phyloP scores from a whole-genome alignment of 352 stramenopile species.

The Globisporangium cederbergense region DNA sequence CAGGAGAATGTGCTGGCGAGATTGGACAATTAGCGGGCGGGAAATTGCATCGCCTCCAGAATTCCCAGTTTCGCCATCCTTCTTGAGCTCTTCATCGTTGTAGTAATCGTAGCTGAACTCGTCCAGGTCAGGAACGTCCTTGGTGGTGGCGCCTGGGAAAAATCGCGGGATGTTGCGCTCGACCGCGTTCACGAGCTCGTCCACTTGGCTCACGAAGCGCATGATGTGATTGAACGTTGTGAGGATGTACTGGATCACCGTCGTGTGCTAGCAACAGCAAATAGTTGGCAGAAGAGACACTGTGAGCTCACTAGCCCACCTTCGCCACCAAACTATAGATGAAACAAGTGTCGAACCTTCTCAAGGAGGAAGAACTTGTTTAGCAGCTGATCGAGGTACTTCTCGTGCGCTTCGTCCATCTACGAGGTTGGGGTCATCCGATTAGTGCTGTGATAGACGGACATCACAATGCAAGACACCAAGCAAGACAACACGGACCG shows the following conservation, averaged over 20 bases:
- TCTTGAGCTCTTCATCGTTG: background rate
- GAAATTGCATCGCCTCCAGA: background rate
- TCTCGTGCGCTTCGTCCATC: slow-evolving; percentile 60
- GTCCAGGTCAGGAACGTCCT: background rate
- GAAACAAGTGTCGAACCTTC: slow-evolving; percentile 28
- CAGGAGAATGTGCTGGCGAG: slow-evolving; percentile 2
- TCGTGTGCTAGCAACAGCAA: slow-evolving; percentile 36
- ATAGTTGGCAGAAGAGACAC: slow-evolving; percentile 1
- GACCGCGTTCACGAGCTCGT: slow-evolving; percentile 45
- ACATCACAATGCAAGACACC: background rate
- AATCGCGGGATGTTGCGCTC: slow-evolving; percentile 42
- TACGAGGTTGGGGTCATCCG: slow-evolving; percentile 10
- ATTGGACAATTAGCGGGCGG: background rate
- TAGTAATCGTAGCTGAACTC: background rate
- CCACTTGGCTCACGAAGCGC: slow-evolving; percentile 46
- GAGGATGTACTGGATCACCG: slow-evolving; percentile 66
- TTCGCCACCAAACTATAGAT: background rate
- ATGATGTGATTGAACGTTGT: slow-evolving; percentile 76
- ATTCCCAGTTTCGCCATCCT: slow-evolving; percentile 2
- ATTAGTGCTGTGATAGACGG: background rate
- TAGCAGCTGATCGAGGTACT: slow-evolving; percentile 59
- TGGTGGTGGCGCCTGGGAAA: slow-evolving; percentile 21
- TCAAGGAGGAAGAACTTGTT: slow-evolving; percentile 69
- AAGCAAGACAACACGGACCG: slow-evolving; percentile 5
- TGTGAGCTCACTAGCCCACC: background rate